phyloP scores from a whole-genome alignment of 805 yeast genomes.

The Ogataea pilisensis region DNA sequence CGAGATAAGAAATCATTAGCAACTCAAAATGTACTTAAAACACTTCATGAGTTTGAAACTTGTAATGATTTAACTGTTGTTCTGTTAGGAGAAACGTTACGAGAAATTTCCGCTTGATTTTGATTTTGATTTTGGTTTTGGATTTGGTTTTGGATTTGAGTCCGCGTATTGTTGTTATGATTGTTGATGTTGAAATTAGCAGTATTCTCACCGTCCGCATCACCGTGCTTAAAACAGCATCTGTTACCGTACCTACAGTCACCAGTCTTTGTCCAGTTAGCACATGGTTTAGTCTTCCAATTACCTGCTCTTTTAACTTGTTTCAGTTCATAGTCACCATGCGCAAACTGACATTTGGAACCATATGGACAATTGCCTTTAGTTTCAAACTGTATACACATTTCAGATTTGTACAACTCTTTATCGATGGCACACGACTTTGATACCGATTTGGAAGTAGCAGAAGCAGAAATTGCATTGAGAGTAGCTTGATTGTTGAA shows the following conservation, averaged over 20 bases:
- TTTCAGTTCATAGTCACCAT: conserved; percentile 76
- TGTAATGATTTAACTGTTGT: too few species aligned
- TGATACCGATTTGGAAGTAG: not conserved
- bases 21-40: too few species aligned
- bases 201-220: conserved; percentile 26
- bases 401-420: conserved; percentile 82
- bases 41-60: too few species aligned
- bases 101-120: too few species aligned
- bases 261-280: conserved; percentile 80
- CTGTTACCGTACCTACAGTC: conserved; percentile 84
- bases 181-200: not conserved
- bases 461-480: not conserved
- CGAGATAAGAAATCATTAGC: too few species aligned
- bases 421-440: conserved; percentile 31
- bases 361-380: conserved; percentile 83
- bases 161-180: not conserved
- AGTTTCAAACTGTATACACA: conserved; percentile 73
- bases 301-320: conserved; percentile 68
- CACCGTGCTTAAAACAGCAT: conserved; percentile 86
- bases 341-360: conserved; percentile 91
- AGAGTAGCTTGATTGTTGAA: conserved; percentile 5
- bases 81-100: too few species aligned
- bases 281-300: conserved; percentile 89
- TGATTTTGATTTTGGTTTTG: not conserved
- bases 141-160: not conserved